These are phyloP conservation scores for Macrophomina pseudophaseolina DNA, from an alignment of 2,329 filamentous ascomycete genomes.

Conservation along the genomic window DNA sequence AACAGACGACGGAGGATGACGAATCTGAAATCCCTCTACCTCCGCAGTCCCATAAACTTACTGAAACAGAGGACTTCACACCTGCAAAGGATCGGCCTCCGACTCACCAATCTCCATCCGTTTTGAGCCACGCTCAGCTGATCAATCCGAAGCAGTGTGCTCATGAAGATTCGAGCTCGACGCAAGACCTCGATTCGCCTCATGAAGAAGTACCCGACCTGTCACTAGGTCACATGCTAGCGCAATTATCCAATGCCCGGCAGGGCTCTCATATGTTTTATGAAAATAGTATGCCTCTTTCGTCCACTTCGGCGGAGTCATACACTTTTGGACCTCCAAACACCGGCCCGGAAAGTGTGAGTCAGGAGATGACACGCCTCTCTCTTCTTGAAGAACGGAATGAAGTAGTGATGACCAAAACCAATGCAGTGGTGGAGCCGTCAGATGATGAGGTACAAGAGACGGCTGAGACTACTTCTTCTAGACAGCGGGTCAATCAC, in stretches of 20 bases:
- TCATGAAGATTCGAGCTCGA: background rate
- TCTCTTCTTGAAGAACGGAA: background rate
- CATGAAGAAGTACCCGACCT: background rate
- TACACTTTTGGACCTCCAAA: background rate
- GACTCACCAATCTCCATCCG: background rate
- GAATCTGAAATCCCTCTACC: background rate
- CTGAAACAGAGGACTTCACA: background rate
- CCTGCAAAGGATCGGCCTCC: background rate
- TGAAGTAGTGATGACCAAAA: background rate
- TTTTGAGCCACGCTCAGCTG: background rate
- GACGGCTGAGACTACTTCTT: background rate
- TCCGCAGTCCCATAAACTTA: background rate
- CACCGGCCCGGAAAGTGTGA: background rate
- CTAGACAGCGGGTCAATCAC: background rate
- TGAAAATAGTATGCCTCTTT: background rate
- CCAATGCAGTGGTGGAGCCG: background rate
- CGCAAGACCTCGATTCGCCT: background rate
- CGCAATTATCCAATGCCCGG: background rate
- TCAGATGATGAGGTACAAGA: background rate
- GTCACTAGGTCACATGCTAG: background rate
- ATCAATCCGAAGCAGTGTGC: background rate
- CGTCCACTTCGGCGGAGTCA: background rate
- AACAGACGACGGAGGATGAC: background rate
- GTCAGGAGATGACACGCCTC: background rate
- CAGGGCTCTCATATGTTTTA: background rate